These are phyloP conservation scores for Aspergillus ibericus DNA, from an alignment of 2,329 filamentous ascomycete species.

Conservation along the genomic window DNA sequence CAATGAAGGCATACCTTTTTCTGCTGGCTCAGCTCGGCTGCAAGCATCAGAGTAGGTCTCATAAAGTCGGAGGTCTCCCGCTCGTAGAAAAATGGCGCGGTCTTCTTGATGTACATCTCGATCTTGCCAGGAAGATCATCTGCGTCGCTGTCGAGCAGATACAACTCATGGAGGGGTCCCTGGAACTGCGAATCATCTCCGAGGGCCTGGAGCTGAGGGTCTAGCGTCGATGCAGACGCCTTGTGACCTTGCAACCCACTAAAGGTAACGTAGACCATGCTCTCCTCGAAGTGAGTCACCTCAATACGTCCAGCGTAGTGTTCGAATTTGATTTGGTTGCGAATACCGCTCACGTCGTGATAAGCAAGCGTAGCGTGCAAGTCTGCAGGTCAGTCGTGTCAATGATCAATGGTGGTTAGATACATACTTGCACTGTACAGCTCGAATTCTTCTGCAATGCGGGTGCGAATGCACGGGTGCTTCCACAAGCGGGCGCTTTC, in stretches of 20 bases:
- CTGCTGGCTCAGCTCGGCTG: conserved; percentile 38
- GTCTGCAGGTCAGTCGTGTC: conserved; percentile 31
- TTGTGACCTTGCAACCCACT: conserved; percentile 42
- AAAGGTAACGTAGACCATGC: conserved; percentile 51
- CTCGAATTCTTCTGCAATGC: conserved; percentile 59
- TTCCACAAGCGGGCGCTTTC: conserved; percentile 63
- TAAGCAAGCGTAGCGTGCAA: conserved; percentile 56
- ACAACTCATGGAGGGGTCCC: conserved; percentile 41
- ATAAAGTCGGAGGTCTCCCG: conserved; percentile 54
- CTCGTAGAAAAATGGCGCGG: conserved; percentile 48
- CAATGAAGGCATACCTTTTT: conserved; percentile 35
- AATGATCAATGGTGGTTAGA: not conserved
- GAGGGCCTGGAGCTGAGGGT: conserved; percentile 44
- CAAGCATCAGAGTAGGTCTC: conserved; percentile 48
- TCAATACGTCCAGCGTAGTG: conserved; percentile 55
- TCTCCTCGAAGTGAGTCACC: conserved; percentile 56
- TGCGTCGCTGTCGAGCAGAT: conserved; percentile 51
- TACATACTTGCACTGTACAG: conserved; percentile 54
- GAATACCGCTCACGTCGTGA: conserved; percentile 51
- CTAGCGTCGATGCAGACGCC: conserved; percentile 36
- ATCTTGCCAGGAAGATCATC: conserved; percentile 55
- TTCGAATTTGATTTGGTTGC: conserved; percentile 50
- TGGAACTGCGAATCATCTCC: conserved; percentile 42
- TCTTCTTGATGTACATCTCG: conserved; percentile 55
- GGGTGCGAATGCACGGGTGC: conserved; percentile 58